Conservation (phyloP, 768 basidiomycete genomes). For the Coprinopsis sp. region DNA sequence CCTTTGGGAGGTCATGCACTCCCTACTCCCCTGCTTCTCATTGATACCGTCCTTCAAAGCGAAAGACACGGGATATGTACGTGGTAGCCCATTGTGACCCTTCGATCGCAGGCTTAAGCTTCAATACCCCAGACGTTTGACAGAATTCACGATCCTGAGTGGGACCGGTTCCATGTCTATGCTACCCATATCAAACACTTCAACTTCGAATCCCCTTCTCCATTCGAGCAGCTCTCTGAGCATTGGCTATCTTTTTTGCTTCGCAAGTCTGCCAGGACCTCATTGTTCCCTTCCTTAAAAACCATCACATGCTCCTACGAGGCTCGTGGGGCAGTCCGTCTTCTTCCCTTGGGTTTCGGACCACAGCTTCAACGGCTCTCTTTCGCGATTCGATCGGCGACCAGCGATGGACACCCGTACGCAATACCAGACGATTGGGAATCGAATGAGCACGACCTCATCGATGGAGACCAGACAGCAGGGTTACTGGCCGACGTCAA, state of each 20-base stretch:
- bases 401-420: too few species aligned
- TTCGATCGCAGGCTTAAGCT: neutral
- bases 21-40: neutral
- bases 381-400: too few species aligned
- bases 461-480: too few species aligned
- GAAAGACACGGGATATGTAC: neutral
- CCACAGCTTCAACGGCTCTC: too few species aligned
- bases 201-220: neutral
- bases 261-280: neutral
- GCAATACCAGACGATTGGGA: too few species aligned
- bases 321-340: neutral
- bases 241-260: neutral
- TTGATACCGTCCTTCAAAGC: neutral
- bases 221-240: neutral
- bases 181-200: neutral
- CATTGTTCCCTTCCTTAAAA: neutral
- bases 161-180: neutral
- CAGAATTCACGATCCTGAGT: neutral
- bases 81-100: neutral
- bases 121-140: neutral
- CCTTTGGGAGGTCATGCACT: neutral
- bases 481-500: too few species aligned
- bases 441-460: too few species aligned
- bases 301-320: neutral
- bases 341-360: neutral